phyloP scores from a whole-genome alignment of 495 filamentous ascomycete genomes.

The Neurospora discreta region DNA sequence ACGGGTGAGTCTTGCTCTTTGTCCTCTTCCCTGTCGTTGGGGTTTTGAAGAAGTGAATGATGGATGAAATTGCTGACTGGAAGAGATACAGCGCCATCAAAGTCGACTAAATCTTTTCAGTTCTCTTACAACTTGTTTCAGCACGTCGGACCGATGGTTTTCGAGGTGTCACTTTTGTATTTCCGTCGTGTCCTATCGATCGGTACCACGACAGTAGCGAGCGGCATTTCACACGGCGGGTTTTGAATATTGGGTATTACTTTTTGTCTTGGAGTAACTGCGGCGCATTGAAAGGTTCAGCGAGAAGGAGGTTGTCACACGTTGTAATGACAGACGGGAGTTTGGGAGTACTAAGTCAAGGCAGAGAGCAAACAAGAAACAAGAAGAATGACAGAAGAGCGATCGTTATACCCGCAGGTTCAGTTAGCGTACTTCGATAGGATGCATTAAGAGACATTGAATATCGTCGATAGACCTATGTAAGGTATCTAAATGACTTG shows the following conservation, averaged over 20 bases:
- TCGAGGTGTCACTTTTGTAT: background rate
- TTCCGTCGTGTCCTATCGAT: background rate
- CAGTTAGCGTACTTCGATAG: background rate
- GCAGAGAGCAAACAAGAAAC: background rate
- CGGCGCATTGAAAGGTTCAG: background rate
- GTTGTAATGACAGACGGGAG: background rate
- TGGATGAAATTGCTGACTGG: background rate
- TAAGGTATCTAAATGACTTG: background rate
- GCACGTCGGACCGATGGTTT: background rate
- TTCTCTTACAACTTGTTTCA: background rate
- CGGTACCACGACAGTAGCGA: background rate
- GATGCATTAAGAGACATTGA: background rate
- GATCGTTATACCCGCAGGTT: background rate
- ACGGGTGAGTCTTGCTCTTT: conserved; percentile 46
- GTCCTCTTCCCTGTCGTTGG: background rate
- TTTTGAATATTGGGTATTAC: background rate
- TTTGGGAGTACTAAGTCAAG: background rate
- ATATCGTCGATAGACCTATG: background rate
- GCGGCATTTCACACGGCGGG: background rate
- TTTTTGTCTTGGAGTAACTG: background rate
- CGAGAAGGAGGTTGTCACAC: background rate
- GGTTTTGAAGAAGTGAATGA: background rate
- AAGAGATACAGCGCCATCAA: conserved; percentile 5
- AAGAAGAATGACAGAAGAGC: background rate
- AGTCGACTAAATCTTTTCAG: background rate